Conservation (phyloP, 2,329 filamentous ascomycete species). For the Cucurbitaria berberidis region DNA sequence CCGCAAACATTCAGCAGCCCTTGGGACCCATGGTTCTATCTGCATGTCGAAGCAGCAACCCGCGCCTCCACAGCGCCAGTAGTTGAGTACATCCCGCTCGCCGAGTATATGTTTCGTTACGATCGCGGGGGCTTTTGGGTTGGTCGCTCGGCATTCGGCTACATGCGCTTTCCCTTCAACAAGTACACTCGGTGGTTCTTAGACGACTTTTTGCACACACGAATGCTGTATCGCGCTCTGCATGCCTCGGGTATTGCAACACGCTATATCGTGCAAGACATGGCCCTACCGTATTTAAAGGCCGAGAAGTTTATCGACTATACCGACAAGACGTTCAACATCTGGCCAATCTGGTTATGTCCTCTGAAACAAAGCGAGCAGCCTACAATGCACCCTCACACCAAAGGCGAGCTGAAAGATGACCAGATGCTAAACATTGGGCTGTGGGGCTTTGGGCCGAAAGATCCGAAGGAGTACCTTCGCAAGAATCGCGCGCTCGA, state of each 20-base stretch:
- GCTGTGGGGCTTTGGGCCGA: slow-evolving; percentile 77
- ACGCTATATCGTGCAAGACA: slow-evolving; percentile 69
- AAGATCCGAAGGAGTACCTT: slow-evolving; percentile 53
- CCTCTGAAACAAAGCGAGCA: slow-evolving; percentile 48
- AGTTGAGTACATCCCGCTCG: slow-evolving; percentile 64
- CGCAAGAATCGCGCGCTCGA: slow-evolving; percentile 66
- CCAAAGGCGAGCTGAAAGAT: slow-evolving; percentile 33
- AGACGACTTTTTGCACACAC: slow-evolving; percentile 67
- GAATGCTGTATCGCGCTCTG: slow-evolving; percentile 69
- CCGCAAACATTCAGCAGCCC: slow-evolving; percentile 51
- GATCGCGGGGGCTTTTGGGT: slow-evolving; percentile 75
- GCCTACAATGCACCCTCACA: slow-evolving; percentile 44
- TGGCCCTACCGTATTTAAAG: slow-evolving; percentile 55
- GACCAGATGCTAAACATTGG: slow-evolving; percentile 61
- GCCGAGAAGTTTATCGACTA: slow-evolving; percentile 54
- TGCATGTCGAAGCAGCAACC: slow-evolving; percentile 53
- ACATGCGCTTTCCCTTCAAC: slow-evolving; percentile 71
- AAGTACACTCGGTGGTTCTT: slow-evolving; percentile 65
- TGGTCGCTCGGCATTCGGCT: slow-evolving; percentile 66
- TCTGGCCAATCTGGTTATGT: slow-evolving; percentile 59
- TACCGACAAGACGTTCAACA: slow-evolving; percentile 48
- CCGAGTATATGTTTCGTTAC: slow-evolving; percentile 74
- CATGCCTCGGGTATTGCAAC: slow-evolving; percentile 67
- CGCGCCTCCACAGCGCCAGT: slow-evolving; percentile 41
- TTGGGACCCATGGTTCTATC: slow-evolving; percentile 60